phyloP scores from a whole-genome alignment of 352 stramenopile genomes.

The Phytophthora vignae region DNA sequence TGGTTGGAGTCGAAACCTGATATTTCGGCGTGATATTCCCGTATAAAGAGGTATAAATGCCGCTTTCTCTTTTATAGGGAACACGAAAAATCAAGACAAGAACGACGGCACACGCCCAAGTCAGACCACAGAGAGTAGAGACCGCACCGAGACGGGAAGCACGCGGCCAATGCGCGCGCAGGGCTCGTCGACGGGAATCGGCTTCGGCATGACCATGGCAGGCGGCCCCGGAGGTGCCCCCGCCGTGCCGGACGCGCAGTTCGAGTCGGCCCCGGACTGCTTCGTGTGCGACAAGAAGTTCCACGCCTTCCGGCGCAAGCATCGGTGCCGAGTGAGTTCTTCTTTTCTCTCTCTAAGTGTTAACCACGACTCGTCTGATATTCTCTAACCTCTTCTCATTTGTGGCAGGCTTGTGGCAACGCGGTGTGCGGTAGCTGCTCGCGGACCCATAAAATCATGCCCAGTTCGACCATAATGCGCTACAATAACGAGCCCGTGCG shows the following conservation, averaged over 20 bases:
- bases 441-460: constrained; percentile 81
- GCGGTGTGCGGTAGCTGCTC: constrained; percentile 81
- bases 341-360: not conserved
- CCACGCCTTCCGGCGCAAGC: constrained; percentile 85
- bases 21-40: constrained; percentile 5
- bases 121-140: too few relatives aligned
- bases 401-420: constrained; percentile 72
- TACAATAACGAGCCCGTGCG: constrained; percentile 85
- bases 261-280: constrained; percentile 72
- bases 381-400: not conserved
- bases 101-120: constrained; percentile 23
- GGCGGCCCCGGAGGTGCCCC: constrained; percentile 15
- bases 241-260: constrained; percentile 53
- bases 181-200: constrained; percentile 23
- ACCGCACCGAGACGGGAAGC: constrained; percentile 7
- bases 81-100: constrained; percentile 25
- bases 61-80: constrained; percentile 13
- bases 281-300: constrained; percentile 88
- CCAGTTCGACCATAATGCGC: constrained; percentile 63
- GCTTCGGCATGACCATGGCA: constrained; percentile 36
- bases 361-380: too few relatives aligned
- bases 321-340: constrained; percentile 72
- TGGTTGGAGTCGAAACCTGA: not conserved
- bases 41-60: constrained; percentile 11
- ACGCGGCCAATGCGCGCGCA: constrained; percentile 29